A percentile compares a stretch with the other conserved stretches of the same genome.
Conservation (phyloP, 345 rosid genomes). For the Adansonia digitata region DNA sequence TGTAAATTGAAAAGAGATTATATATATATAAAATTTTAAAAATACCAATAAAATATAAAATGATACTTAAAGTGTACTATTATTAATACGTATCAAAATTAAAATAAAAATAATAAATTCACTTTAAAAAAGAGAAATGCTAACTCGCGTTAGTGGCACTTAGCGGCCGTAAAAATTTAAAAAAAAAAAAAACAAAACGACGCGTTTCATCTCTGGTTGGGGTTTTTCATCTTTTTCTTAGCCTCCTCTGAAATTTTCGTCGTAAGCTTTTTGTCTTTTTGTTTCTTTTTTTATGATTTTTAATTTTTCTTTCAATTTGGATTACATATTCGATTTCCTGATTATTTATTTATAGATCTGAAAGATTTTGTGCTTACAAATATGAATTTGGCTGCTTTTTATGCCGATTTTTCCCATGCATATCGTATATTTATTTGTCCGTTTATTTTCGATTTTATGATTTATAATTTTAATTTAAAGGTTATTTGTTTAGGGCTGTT, state of each 20-base stretch:
- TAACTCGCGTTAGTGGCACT: too few relatives aligned
- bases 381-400: too few relatives aligned
- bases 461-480: background rate
- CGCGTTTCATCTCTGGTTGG: too few relatives aligned
- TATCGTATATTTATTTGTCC: background rate
- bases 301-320: background rate
- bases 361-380: background rate
- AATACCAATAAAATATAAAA: too few relatives aligned
- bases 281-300: fast-evolving
- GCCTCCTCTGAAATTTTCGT: background rate
- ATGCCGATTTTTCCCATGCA: background rate
- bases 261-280: background rate
- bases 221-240: background rate
- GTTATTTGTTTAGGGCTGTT: background rate
- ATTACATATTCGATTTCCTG: background rate
- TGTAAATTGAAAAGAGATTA: too few relatives aligned
- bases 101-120: too few relatives aligned
- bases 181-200: too few relatives aligned
- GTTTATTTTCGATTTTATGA: background rate
- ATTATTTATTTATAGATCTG: background rate
- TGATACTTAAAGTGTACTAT: too few relatives aligned
- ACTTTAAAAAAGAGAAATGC: too few relatives aligned
- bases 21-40: too few relatives aligned
- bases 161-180: too few relatives aligned
- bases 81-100: too few relatives aligned